These are phyloP conservation scores for Phyllostachys edulis DNA, from an alignment of 176 grass and related monocot species.

Conservation along the genomic window DNA sequence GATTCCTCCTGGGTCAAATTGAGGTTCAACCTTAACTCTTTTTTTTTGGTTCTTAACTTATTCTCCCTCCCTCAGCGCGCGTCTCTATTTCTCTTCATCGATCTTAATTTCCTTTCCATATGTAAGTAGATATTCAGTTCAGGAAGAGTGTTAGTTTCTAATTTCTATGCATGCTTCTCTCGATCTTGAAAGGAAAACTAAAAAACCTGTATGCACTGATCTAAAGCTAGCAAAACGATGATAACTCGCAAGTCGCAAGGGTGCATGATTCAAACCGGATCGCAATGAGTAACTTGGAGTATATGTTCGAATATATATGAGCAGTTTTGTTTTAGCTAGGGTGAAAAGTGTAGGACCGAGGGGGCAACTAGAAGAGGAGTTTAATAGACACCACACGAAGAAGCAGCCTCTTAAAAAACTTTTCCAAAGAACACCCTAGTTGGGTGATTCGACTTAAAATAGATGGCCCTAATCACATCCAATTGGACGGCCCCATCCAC, in stretches of 20 bases:
- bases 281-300: too few relatives aligned
- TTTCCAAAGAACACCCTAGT: too few relatives aligned
- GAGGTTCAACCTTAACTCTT: constrained; percentile 44
- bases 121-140: background rate
- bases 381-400: too few relatives aligned
- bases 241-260: background rate
- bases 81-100: background rate
- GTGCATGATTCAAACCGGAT: background rate
- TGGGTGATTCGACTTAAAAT: too few relatives aligned
- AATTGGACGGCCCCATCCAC: too few relatives aligned
- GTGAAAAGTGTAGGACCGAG: too few relatives aligned
- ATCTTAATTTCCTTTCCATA: background rate
- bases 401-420: too few relatives aligned
- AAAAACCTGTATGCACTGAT: background rate
- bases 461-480: too few relatives aligned
- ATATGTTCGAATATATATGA: too few relatives aligned
- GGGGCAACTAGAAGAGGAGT: too few relatives aligned
- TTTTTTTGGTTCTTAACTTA: background rate
- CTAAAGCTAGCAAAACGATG: background rate
- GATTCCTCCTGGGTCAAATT: constrained; percentile 76
- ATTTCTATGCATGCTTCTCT: background rate
- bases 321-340: too few relatives aligned
- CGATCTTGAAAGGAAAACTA: background rate
- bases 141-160: background rate
- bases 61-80: background rate